Percentiles rank a stretch among this genome's conserved stretches.
phyloP scores from a whole-genome alignment of 2,329 filamentous ascomycete genomes.

The Curvularia verruculosa region DNA sequence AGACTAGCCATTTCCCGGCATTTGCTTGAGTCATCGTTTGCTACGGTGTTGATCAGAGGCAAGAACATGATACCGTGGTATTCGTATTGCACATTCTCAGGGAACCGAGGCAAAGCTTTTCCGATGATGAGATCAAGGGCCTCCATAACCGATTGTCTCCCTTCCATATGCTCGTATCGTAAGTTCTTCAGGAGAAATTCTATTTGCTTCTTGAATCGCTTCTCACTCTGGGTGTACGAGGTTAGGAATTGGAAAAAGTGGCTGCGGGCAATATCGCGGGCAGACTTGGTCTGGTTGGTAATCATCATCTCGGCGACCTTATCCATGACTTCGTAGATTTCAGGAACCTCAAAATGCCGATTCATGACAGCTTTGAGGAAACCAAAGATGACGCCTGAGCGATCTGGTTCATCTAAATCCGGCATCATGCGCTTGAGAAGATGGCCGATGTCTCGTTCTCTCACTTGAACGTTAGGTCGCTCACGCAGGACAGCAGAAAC shows the following conservation, averaged over 20 bases:
- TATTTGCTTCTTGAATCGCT: slow-evolving; percentile 86
- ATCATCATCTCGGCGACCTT: slow-evolving; percentile 87
- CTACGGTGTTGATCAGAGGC: slow-evolving; percentile 81
- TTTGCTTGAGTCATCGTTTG: slow-evolving; percentile 85
- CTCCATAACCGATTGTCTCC: slow-evolving; percentile 91
- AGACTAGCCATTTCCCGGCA: slow-evolving; percentile 83
- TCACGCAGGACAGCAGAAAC: slow-evolving; percentile 85
- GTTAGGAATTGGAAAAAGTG: slow-evolving; percentile 93
- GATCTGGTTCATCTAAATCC: slow-evolving; percentile 89
- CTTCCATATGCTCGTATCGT: slow-evolving; percentile 86
- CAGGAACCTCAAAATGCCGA: slow-evolving; percentile 81
- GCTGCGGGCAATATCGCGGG: slow-evolving; percentile 83
- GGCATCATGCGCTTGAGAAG: slow-evolving; percentile 81
- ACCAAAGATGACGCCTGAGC: slow-evolving; percentile 92
- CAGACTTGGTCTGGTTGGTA: slow-evolving; percentile 88
- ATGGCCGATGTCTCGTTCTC: slow-evolving; percentile 81
- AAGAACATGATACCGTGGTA: slow-evolving; percentile 82
- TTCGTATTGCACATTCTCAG: slow-evolving; percentile 76
- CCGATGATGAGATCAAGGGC: slow-evolving; percentile 82
- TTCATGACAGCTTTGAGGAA: slow-evolving; percentile 88
- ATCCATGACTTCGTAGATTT: slow-evolving; percentile 90
- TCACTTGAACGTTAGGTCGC: slow-evolving; percentile 74
- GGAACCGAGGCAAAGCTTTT: slow-evolving; percentile 66
- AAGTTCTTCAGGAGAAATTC: slow-evolving; percentile 89
- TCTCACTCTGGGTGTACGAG: slow-evolving; percentile 92